phyloP scores from a whole-genome alignment of 2,329 filamentous ascomycete species.

The Neopestalotiopsis rosae region DNA sequence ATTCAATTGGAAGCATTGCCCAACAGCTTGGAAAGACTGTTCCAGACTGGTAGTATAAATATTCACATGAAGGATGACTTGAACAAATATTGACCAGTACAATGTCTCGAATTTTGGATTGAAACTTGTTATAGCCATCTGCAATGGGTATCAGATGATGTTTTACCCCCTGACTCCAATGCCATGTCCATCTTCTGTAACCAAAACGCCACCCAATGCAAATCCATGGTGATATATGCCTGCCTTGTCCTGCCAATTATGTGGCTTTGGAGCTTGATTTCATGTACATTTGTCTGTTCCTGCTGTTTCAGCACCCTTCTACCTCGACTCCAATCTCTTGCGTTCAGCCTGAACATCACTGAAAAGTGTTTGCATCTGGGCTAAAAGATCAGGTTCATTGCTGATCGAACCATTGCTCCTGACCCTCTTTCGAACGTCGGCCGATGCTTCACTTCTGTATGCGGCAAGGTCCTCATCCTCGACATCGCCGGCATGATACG shows the following conservation, averaged over 20 bases:
- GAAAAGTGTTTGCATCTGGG: constrained; percentile 32
- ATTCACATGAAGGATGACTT: too few relatives aligned
- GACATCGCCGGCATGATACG: constrained; percentile 11
- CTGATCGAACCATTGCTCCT: constrained; percentile 26
- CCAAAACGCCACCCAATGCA: constrained; percentile 20
- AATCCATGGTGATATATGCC: constrained; percentile 4
- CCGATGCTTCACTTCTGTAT: constrained; percentile 28
- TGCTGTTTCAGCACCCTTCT: neutral
- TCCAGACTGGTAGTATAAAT: too few relatives aligned
- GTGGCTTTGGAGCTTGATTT: neutral
- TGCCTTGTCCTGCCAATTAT: neutral
- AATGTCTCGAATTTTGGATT: neutral
- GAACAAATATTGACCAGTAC: too few relatives aligned
- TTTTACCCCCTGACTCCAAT: neutral
- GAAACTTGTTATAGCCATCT: neutral
- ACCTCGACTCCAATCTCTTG: constrained; percentile 11
- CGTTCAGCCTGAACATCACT: constrained; percentile 25
- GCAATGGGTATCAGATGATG: constrained; percentile 13
- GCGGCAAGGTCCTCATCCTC: constrained; percentile 29
- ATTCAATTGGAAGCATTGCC: too few relatives aligned
- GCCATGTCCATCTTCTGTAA: constrained; percentile 12
- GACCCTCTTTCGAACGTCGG: constrained; percentile 29
- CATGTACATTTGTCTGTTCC: neutral
- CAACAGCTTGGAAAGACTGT: too few relatives aligned
- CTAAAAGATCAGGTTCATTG: constrained; percentile 31